Evolutionary conservation across 306 rosid genomes (phyloP), one percentile per base, ranked within the genome.

Genomic region (Canavalia gladiata): DNA sequence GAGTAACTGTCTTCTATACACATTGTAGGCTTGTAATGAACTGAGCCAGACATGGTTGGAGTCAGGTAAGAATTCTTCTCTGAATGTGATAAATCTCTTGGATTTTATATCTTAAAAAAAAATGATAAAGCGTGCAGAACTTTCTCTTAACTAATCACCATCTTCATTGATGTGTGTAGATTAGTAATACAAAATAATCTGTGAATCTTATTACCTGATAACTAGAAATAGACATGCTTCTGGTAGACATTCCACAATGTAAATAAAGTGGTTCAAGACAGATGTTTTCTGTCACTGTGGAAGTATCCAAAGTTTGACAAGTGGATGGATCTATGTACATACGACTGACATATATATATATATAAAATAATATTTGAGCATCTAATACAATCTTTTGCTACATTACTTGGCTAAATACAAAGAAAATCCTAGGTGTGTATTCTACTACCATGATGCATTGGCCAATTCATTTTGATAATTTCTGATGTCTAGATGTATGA

Each of bases 41-140:
- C 83, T 95, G 81, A 88, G 87, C 85, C 99, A 95, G 86, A 93
- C 98, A 70, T 95, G 99, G 99, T 77, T 95, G 91, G 99, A 95
- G 81, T 95, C 99, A 41, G 99, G 99, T 93, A 77, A 76, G 85
- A 33, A 46, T 71, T 68, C 54, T 56, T 64, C 13, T 68, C 64
- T 45, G 13, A 50, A 70, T 41, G 72, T 41, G 43, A 72, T 55
- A 52, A 74, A 37, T 72, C 35, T 64, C 31, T 65, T 68, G 56
- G 13, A 34, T 13, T 66, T 35, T 42, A 18, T 18, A 18, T 45
- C 46, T 37, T 67, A 31, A 56, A 39, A 70, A 9, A 11, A 50
- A 57, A 47, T 43, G 25, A 18, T 76, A 29, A 83, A 86, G 50
- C 72, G 71, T 64, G 80, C 73, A 57, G 41, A 59, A 39, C 25